Percentiles rank a stretch among this genome's conserved stretches.
These are phyloP conservation scores for Juncus inflexus DNA, from an alignment of 176 grass and related monocot species.

Conservation along the genomic window DNA sequence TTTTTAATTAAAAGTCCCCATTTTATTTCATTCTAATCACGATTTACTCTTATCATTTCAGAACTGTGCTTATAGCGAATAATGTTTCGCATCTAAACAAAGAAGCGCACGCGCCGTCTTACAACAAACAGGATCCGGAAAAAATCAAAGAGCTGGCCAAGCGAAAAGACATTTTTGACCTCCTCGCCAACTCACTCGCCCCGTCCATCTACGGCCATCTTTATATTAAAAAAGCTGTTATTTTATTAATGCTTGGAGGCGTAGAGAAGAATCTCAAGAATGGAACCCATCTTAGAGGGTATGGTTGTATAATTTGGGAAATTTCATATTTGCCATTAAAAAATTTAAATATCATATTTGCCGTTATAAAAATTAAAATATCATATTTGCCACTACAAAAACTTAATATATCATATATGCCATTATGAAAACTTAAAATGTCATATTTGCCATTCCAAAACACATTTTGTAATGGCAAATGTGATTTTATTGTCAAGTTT, in stretches of 20 bases:
- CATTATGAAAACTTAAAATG: too few species aligned
- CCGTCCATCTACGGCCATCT: slow-evolving; percentile 90
- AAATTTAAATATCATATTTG: too few species aligned
- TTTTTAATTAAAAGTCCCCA: too few species aligned
- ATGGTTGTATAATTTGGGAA: slow-evolving; percentile 17
- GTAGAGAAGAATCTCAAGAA: slow-evolving; percentile 97
- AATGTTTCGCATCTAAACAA: slow-evolving; percentile 94
- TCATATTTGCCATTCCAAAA: too few species aligned
- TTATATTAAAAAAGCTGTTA: slow-evolving; percentile 95
- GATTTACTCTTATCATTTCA: slow-evolving; percentile 30
- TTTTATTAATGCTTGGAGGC: slow-evolving; percentile 94
- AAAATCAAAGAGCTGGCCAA: slow-evolving; percentile 85
- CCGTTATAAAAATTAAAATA: too few species aligned
- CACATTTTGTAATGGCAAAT: neutral
- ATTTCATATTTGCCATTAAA: too few species aligned
- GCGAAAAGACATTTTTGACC: slow-evolving; percentile 74
- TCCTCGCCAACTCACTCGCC: slow-evolving; percentile 93
- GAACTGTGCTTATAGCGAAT: slow-evolving; percentile 92
- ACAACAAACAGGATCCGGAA: slow-evolving; percentile 73
- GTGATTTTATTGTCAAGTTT: slow-evolving; percentile 1
- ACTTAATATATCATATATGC: too few species aligned
- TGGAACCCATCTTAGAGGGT: slow-evolving; percentile 99
- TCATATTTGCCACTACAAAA: too few species aligned
- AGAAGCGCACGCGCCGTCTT: slow-evolving; percentile 90
- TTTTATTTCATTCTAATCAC: too few species aligned